Conservation (phyloP, 192 early-diverging fungal genomes). For the Diversispora eburnea region DNA sequence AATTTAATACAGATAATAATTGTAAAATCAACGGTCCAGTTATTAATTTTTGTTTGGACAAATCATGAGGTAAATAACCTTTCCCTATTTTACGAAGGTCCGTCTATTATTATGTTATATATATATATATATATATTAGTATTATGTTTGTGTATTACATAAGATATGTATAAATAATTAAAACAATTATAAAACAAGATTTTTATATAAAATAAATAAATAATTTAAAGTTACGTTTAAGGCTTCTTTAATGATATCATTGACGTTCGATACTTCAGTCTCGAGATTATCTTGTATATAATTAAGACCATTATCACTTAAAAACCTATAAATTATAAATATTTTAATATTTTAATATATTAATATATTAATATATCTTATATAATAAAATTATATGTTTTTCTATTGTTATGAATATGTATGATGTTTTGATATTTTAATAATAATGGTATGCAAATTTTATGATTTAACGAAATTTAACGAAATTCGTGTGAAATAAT, state of each 20-base stretch:
- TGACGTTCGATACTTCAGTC: neutral
- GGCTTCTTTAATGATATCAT: conserved; percentile 4
- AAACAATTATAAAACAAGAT: neutral
- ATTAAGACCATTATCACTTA: neutral
- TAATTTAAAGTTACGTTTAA: conserved; percentile 5
- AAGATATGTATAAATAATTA: neutral
- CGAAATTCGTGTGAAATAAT: neutral
- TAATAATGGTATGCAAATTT: too few species aligned
- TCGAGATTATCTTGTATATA: conserved; percentile 2
- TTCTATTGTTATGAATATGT: too few species aligned
- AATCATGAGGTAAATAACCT: neutral
- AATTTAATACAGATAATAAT: conserved; percentile 31
- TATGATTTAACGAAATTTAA: neutral
- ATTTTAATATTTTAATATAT: neutral
- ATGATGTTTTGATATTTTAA: too few species aligned
- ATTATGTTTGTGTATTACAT: too few species aligned
- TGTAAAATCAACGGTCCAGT: conserved; percentile 29
- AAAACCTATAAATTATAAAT: neutral
- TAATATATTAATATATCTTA: neutral
- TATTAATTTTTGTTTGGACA: neutral
- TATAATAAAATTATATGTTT: neutral
- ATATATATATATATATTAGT: too few species aligned
- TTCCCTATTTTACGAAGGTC: neutral
- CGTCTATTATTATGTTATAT: neutral
- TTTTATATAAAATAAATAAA: neutral